Evolutionary conservation across 2,329 filamentous ascomycete species (phyloP).

Genomic region (Lomentospora prolificans): DNA sequence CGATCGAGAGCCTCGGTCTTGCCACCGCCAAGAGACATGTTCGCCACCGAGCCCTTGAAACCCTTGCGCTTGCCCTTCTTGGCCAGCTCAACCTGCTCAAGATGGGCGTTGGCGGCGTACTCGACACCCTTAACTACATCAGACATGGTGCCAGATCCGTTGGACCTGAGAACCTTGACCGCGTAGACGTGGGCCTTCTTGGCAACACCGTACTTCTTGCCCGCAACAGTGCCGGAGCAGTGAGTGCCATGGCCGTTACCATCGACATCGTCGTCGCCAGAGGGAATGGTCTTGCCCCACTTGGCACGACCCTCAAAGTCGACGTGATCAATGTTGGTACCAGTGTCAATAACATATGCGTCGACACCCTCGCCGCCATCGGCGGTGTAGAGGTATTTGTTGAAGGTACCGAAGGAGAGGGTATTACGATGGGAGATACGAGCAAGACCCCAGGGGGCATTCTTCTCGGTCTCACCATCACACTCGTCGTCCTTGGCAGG

Average conservation of each 20-base stretch:
- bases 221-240: conserved; percentile 95
- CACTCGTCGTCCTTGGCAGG: conserved; percentile 34
- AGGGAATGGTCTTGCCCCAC: conserved; percentile 95
- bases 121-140: conserved; percentile 98
- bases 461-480: conserved; percentile 65
- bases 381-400: conserved; percentile 91
- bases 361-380: conserved; percentile 96
- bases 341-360: conserved; percentile 97
- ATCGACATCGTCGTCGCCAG: conserved; percentile 75
- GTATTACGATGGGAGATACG: conserved; percentile 90
- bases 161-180: conserved; percentile 96
- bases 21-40: conserved; percentile 98
- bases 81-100: conserved; percentile 62
- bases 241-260: conserved; percentile 98
- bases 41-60: conserved; percentile 98
- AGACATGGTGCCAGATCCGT: conserved; percentile 96
- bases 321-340: conserved; percentile 86
- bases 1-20: conserved; percentile 87
- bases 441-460: conserved; percentile 96
- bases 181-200: conserved; percentile 97
- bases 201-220: conserved; percentile 98
- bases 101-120: conserved; percentile 75
- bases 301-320: conserved; percentile 93
- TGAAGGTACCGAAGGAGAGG: conserved; percentile 85
- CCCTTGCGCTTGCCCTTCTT: conserved; percentile 87